These are phyloP conservation scores for Helotiales sp. DNA, from an alignment of 2,329 filamentous ascomycete genomes.

Conservation along the genomic window DNA sequence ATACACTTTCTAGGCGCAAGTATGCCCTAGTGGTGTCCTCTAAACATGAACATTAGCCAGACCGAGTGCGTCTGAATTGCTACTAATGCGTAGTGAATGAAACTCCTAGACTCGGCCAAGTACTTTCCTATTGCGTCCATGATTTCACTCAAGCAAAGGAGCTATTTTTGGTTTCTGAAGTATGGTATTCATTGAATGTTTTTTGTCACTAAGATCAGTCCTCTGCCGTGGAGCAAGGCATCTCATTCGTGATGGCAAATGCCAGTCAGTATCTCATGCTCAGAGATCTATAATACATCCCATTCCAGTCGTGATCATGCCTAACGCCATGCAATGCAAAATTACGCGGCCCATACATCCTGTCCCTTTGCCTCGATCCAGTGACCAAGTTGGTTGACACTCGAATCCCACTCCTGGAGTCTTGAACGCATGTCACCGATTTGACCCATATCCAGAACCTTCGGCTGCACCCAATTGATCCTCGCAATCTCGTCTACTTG, in stretches of 20 bases:
- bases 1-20: too few relatives aligned
- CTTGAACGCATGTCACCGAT: constrained; percentile 89
- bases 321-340: constrained; percentile 29
- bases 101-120: too few relatives aligned
- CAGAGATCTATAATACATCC: constrained; percentile 34
- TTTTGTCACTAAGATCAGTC: constrained; percentile 1
- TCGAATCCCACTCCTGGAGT: constrained; percentile 91
- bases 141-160: neutral
- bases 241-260: constrained; percentile 13
- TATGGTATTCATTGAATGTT: constrained; percentile 2
- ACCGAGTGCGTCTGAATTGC: too few relatives aligned
- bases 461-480: constrained; percentile 98
- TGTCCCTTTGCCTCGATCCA: constrained; percentile 95
- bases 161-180: neutral
- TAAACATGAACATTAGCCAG: too few relatives aligned
- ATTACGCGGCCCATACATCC: constrained; percentile 89
- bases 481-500: constrained; percentile 92
- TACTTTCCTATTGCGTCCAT: neutral
- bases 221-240: constrained; percentile 2
- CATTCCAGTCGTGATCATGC: constrained; percentile 22
- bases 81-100: too few relatives aligned
- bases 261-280: constrained; percentile 22
- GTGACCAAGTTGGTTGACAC: constrained; percentile 92
- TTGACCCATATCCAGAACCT: constrained; percentile 93
- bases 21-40: too few relatives aligned